Percentiles rank a stretch among this genome's conserved stretches.
Evolutionary conservation across 2,329 filamentous ascomycete species (phyloP).

Genomic region (Xylariaceae sp.): DNA sequence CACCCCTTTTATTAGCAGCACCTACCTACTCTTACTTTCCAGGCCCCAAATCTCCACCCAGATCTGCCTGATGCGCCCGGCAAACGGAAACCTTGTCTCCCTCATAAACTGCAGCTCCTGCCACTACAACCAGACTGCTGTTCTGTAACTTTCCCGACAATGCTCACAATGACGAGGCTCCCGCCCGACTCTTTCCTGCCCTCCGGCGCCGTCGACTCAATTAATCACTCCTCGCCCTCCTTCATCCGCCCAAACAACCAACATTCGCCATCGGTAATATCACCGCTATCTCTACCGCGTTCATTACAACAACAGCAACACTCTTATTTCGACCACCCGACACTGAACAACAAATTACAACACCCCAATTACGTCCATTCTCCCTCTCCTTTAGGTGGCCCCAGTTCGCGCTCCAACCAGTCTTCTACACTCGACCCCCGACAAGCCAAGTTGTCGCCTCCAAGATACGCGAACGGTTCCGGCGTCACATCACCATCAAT

Average conservation of each 20-base stretch:
- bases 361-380: conserved; percentile 21
- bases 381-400: conserved; percentile 19
- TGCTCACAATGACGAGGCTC: conserved; percentile 39
- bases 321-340: conserved; percentile 36
- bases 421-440: conserved; percentile 23
- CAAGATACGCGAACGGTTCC: conserved; percentile 16
- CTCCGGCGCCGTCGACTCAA: conserved; percentile 34
- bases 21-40: no score
- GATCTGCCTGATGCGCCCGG: no score
- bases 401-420: conserved; percentile 18
- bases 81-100: no score
- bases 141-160: conserved; percentile 19
- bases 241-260: conserved; percentile 26
- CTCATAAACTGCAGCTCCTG: no score
- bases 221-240: conserved; percentile 27
- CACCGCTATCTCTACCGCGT: conserved; percentile 38
- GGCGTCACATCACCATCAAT: conserved; percentile 22
- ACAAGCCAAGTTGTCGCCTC: conserved; percentile 32
- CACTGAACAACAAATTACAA: conserved; percentile 18
- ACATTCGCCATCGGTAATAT: conserved; percentile 36
- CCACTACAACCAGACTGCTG: no score
- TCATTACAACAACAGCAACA: conserved; percentile 32
- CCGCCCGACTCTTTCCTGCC: conserved; percentile 42
- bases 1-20: no score
- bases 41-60: no score